These are phyloP conservation scores for Verticillium isaacii DNA, from an alignment of 2,329 filamentous ascomycete genomes.

Conservation along the genomic window DNA sequence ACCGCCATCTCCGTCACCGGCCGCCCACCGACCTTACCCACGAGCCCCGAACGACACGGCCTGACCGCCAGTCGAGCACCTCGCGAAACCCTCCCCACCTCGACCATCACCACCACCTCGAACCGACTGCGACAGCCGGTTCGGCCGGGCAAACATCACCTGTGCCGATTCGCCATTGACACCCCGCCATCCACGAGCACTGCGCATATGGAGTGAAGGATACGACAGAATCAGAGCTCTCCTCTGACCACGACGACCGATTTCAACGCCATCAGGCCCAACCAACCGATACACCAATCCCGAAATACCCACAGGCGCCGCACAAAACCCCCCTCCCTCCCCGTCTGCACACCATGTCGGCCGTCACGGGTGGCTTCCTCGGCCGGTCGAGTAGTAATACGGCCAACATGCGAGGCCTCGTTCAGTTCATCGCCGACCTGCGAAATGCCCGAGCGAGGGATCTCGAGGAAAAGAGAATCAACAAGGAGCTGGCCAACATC, in stretches of 20 bases:
- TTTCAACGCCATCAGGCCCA: background rate
- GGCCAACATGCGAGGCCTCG: conserved; percentile 74
- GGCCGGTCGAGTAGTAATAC: conserved; percentile 62
- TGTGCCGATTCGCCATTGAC: background rate
- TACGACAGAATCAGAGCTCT: background rate
- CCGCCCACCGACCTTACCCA: background rate
- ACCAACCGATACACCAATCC: background rate
- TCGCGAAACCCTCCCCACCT: background rate
- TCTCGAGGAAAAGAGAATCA: conserved; percentile 97
- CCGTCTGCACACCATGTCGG: conserved; percentile 44
- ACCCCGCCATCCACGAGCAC: background rate
- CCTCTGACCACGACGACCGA: background rate
- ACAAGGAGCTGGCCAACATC: conserved; percentile 98
- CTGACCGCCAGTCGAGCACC: background rate
- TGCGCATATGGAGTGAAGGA: conserved; percentile 1
- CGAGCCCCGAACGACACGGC: background rate
- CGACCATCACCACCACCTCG: background rate
- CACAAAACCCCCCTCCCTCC: background rate
- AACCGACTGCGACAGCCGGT: background rate
- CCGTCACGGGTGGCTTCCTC: conserved; percentile 55
- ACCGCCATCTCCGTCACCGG: background rate
- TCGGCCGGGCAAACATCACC: background rate
- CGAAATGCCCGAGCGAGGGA: conserved; percentile 92
- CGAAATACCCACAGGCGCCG: background rate
- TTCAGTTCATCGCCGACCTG: conserved; percentile 97